These are phyloP conservation scores for Rhizopus delemar DNA, from an alignment of 371 early-diverging fungal species.

Conservation along the genomic window DNA sequence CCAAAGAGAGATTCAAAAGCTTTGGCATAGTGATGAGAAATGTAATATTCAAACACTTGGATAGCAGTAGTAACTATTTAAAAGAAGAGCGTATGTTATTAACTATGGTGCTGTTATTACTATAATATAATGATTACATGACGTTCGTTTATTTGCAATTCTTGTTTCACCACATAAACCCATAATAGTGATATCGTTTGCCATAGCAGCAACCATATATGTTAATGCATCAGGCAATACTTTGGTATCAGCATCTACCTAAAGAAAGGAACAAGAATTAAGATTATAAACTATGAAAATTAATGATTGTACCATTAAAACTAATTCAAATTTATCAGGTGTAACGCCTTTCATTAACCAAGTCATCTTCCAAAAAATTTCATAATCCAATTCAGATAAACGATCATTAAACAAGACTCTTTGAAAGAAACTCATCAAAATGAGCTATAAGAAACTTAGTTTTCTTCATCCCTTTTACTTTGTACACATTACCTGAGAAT, in stretches of 20 bases:
- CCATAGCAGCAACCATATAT: slow-evolving; percentile 81
- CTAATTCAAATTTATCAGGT: slow-evolving; percentile 86
- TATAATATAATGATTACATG: slow-evolving; percentile 50
- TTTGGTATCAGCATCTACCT: slow-evolving; percentile 92
- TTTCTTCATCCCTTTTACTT: not conserved
- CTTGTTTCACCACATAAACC: slow-evolving; percentile 88
- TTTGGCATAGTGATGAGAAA: slow-evolving; percentile 93
- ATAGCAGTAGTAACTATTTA: slow-evolving; percentile 48
- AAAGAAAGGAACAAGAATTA: not conserved
- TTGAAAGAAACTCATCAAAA: slow-evolving; percentile 96
- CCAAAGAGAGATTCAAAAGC: slow-evolving; percentile 97
- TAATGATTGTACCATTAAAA: slow-evolving; percentile 75
- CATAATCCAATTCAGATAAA: slow-evolving; percentile 94
- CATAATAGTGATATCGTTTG: slow-evolving; percentile 80
- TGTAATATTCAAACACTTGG: slow-evolving; percentile 94
- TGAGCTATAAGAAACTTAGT: slow-evolving; percentile 39
- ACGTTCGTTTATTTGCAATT: slow-evolving; percentile 77
- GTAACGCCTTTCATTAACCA: slow-evolving; percentile 78
- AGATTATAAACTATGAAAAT: not conserved
- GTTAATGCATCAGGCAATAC: slow-evolving; percentile 77
- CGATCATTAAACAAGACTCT: slow-evolving; percentile 91
- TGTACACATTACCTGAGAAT: slow-evolving; percentile 80
- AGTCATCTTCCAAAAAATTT: slow-evolving; percentile 90
- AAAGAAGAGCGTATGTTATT: not conserved
- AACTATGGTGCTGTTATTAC: not conserved